Base-by-base conservation (phyloP, 78 protist genomes). In the Dictyostelium firmibasis region DNA sequence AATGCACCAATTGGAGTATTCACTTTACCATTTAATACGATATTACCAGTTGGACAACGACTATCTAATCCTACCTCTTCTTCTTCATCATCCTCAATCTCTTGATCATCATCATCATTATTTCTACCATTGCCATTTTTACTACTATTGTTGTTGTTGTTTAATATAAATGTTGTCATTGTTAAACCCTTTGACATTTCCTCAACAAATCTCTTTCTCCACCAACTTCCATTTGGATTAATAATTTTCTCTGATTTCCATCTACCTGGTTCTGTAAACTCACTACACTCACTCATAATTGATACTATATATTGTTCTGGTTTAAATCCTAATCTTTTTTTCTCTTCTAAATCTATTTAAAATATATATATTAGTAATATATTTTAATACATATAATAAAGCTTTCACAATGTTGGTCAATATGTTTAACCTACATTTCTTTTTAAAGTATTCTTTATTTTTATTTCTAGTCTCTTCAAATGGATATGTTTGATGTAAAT, bases 171-270 rank as follows among this genome's bases (percentile, higher is more conserved):
- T 29, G 44, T 38, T 29, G 92, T 76, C 64, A 41, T 11, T 38
- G 64, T 81, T 31, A 81, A 70, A 10, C 27, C 27, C 23, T 35
- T 33, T 7, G 38, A 27, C 84, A 89, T 31, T 31, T 89, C 94
- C 35, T 89, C 94, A 23, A 89, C 1, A 44, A 89, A 70, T 77
- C 94, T 89, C 72, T 69, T 78, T 41, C 53, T 78, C 94, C 94
- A 89, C 86, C 86, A 89, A 20, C n/a, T 13, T 25, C 29, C 31
- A 13, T 69, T 43, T 67, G 78, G 81, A 81, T 43, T 27, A 8
- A 87, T 25, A 31, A 89, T 78, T n/a, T 70, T 53, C 35, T 89
- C 94, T 10, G 85, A 8, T 25, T 31, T 31, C 94, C 94, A 89
- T 47, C 87, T 78, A 2, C 33, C 9, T 9, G 74, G 33, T 4